Evolutionary conservation across 2,329 filamentous ascomycete genomes (phyloP).

Genomic region (Scedosporium apiospermum): DNA sequence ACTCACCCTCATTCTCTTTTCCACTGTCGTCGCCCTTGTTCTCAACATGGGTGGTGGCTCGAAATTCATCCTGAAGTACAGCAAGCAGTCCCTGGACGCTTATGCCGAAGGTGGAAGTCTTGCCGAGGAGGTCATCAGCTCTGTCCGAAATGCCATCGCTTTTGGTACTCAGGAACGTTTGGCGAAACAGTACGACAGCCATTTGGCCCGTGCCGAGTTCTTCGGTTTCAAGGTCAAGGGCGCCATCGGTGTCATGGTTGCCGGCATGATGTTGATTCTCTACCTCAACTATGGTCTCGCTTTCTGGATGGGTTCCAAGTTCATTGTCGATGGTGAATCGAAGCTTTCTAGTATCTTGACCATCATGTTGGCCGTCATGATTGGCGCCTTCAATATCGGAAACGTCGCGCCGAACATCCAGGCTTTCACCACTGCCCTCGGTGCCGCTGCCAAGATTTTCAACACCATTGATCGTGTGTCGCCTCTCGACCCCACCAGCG

Average conservation of each 20-base stretch:
- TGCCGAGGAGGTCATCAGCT: slow-evolving; percentile 90
- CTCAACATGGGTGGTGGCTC: slow-evolving; percentile 66
- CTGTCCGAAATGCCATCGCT: slow-evolving; percentile 82
- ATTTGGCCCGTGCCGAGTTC: slow-evolving; percentile 62
- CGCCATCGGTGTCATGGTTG: slow-evolving; percentile 68
- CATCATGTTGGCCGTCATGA: slow-evolving; percentile 83
- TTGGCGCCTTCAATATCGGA: slow-evolving; percentile 84
- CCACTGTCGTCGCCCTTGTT: slow-evolving; percentile 72
- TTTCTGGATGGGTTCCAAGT: slow-evolving; percentile 80
- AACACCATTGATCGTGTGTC: slow-evolving; percentile 84
- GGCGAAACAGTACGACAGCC: slow-evolving; percentile 73
- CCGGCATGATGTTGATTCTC: slow-evolving; percentile 71
- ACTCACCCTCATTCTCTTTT: slow-evolving; percentile 76
- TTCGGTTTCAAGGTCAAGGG: slow-evolving; percentile 71
- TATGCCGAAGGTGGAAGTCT: slow-evolving; percentile 81
- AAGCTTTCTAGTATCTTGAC: slow-evolving; percentile 65
- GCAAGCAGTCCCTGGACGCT: slow-evolving; percentile 65
- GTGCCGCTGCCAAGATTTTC: slow-evolving; percentile 85
- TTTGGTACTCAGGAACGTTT: slow-evolving; percentile 91
- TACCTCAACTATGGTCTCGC: slow-evolving; percentile 81
- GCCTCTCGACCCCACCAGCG: slow-evolving; percentile 67
- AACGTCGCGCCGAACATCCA: slow-evolving; percentile 80
- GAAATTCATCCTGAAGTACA: slow-evolving; percentile 68
- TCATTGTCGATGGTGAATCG: slow-evolving; percentile 57
- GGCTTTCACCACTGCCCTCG: slow-evolving; percentile 74